Conservation (phyloP, 495 filamentous ascomycete genomes). For the Penicillium soppii region DNA sequence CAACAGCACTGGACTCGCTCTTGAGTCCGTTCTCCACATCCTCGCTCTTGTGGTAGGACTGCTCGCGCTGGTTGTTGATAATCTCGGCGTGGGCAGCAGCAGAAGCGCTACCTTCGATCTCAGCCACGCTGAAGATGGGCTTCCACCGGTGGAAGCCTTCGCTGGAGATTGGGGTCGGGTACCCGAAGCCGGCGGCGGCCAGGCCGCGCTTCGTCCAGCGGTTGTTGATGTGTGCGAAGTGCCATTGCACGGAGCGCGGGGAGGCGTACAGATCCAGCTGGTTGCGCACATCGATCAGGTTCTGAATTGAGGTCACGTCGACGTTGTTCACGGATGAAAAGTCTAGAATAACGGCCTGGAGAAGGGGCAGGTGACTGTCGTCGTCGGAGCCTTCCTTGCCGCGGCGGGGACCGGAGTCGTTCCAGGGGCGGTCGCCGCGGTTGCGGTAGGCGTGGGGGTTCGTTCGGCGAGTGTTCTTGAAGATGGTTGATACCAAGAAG, state of each 20-base stretch:
- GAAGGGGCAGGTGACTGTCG: slow-evolving; percentile 62
- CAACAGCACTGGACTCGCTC: slow-evolving; percentile 24
- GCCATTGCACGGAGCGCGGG: slow-evolving; percentile 90
- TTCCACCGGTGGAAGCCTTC: slow-evolving; percentile 74
- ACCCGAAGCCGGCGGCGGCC: slow-evolving; percentile 89
- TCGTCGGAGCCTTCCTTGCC: slow-evolving; percentile 47
- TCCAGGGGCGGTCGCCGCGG: slow-evolving; percentile 91
- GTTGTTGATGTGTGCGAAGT: slow-evolving; percentile 92
- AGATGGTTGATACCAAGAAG: slow-evolving; percentile 70
- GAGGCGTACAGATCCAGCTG: slow-evolving; percentile 87
- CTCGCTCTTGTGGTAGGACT: slow-evolving; percentile 29
- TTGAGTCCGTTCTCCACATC: slow-evolving; percentile 43
- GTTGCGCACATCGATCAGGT: slow-evolving; percentile 95
- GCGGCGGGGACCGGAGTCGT: slow-evolving; percentile 78
- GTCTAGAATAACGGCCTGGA: slow-evolving; percentile 93
- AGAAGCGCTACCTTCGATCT: slow-evolving; percentile 71
- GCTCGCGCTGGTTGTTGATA: slow-evolving; percentile 59
- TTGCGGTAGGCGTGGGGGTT: slow-evolving; percentile 60
- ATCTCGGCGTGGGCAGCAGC: slow-evolving; percentile 63
- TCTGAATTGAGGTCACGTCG: slow-evolving; percentile 90
- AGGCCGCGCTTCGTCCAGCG: slow-evolving; percentile 97
- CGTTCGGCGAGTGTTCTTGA: slow-evolving; percentile 74
- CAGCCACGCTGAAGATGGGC: slow-evolving; percentile 93
- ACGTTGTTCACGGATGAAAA: slow-evolving; percentile 96
- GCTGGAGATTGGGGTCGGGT: slow-evolving; percentile 63